Evolutionary conservation across 345 rosid species (phyloP), one percentile per base, ranked within the genome.

Genomic region (Melaleuca alternifolia): DNA sequence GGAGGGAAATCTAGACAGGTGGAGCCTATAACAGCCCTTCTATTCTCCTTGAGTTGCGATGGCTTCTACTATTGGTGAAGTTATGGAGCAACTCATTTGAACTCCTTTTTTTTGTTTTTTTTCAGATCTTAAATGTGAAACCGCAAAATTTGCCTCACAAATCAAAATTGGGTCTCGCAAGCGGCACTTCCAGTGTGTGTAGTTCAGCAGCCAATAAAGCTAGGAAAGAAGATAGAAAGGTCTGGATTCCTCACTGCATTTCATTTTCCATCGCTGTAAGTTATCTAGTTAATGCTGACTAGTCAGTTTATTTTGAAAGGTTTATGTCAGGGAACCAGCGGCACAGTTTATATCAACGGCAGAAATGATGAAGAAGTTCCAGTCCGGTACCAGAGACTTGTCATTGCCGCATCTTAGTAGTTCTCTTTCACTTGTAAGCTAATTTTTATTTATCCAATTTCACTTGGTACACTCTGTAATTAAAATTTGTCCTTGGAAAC

Each of bases 1-100:
- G 99, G 92, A 83, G 99, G 99, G 85, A 92, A 85, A 85, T 91
- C 98, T 50, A 95, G 97, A 95, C 98, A 93, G 97, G 99, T 96
- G 86, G 87, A 65, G 23, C 75, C 50, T 44, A 33, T 54, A 71
- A 30, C 44, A 53, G 56, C 75, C 12, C 37, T 15, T 7, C 20
- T 4, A 54, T 53, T 50, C 50, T 37, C 57, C 51, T 46, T 81
- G 28, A 52, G 71, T 33, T 18, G 61, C n/a, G 16, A 52, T 75
- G 50, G 15, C 50, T 51, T 18, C 81, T 76, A 3, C 10, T 77
- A 18, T 59, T 13, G 23, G 30, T 59, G 48, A 56, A 30, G 62
- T 76, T 44, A 54, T 23, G 26, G 51, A 50, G 51, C 5, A 3
- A 52, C 37, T 23, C 65, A 41, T 33, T 56, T 65, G 24, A 76